A percentile compares a stretch with the other conserved stretches of the same genome.
Evolutionary conservation across 1,284 basidiomycete species (phyloP).

Genomic region (Apiotrichum domesticum): DNA sequence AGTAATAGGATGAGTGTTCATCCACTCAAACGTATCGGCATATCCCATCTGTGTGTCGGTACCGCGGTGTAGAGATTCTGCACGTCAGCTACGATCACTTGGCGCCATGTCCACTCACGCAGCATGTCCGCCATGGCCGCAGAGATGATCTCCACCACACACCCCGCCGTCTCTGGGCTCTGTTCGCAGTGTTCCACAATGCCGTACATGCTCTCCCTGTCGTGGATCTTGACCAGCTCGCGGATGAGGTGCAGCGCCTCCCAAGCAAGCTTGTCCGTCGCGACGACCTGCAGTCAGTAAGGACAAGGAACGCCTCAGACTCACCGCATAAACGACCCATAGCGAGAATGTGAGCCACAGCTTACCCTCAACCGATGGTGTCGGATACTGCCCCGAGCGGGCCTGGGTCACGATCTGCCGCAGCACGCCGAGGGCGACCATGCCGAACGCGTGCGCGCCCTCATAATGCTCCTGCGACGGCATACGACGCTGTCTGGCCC

Average conservation of each 20-base stretch:
- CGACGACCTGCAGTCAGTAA: background rate
- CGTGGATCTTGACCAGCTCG: background rate
- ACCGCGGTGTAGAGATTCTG: background rate
- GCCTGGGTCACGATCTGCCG: background rate
- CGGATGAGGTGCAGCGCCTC: background rate
- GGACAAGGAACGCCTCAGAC: background rate
- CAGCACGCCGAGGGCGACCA: background rate
- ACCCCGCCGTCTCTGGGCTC: background rate
- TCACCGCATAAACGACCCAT: conserved; percentile 1
- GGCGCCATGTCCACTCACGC: background rate
- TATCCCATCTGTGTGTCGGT: background rate
- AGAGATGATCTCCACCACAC: background rate
- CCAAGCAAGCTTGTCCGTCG: background rate
- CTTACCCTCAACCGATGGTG: background rate
- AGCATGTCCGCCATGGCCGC: background rate
- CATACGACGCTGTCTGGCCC: conserved; percentile 4
- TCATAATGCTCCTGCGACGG: conserved; percentile 4
- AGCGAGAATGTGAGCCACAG: conserved; percentile 4
- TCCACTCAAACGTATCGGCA: conserved; percentile 1
- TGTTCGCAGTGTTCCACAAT: background rate
- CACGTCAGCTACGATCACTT: background rate
- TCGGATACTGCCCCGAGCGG: background rate
- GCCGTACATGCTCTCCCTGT: background rate
- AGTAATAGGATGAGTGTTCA: conserved; percentile 1
- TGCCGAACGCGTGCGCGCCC: conserved; percentile 1